Evolutionary conservation across 2,329 filamentous ascomycete species (phyloP).

Genomic region (Trichophaea hybrida): DNA sequence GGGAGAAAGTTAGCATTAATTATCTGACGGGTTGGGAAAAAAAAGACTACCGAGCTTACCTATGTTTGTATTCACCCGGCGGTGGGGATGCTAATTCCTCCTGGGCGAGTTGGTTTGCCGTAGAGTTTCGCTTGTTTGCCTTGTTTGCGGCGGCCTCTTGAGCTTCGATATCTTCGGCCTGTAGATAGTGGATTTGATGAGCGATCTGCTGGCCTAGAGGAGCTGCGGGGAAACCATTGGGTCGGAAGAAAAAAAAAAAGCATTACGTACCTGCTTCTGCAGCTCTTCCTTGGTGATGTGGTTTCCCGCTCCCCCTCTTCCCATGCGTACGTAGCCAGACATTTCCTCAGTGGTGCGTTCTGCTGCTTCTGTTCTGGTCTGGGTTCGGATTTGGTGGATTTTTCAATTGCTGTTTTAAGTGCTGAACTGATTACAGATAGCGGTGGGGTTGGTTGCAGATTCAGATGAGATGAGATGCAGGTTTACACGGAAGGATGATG

Average conservation of each 20-base stretch:
- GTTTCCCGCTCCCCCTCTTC: conserved; percentile 23
- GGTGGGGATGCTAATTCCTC: conserved; percentile 6
- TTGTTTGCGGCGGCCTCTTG: conserved; percentile 9
- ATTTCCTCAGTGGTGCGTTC: neutral
- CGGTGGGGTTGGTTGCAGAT: no score
- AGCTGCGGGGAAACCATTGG: neutral
- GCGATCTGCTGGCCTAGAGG: neutral
- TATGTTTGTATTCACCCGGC: conserved; percentile 21
- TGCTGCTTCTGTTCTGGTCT: no score
- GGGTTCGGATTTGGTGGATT: no score
- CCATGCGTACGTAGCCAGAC: conserved; percentile 17
- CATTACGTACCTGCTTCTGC: conserved; percentile 15
- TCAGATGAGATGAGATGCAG: no score
- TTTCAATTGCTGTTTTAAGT: no score
- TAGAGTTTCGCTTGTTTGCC: neutral
- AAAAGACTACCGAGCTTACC: conserved; percentile 7
- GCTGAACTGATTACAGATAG: no score
- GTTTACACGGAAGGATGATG: no score
- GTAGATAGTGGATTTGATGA: neutral
- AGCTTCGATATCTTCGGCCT: conserved; percentile 20
- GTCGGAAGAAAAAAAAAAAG: neutral
- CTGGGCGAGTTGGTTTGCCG: conserved; percentile 10
- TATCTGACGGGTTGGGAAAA: neutral
- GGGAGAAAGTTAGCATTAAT: neutral
- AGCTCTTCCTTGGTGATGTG: conserved; percentile 19